Base-by-base conservation (phyloP, 371 early-diverging fungal species). In the Rhizopus arrhizus region DNA sequence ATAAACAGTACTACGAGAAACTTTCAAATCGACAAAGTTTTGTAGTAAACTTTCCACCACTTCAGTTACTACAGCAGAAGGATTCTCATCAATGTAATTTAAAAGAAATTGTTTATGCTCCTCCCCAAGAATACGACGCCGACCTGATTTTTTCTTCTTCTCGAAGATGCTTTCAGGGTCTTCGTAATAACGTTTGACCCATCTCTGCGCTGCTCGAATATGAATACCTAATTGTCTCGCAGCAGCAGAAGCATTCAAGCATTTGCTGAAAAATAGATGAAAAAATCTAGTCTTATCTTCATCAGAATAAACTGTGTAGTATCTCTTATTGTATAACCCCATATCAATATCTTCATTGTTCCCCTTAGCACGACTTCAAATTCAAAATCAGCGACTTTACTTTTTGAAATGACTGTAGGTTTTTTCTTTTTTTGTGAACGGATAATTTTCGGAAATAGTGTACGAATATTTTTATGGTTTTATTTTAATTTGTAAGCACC, bases 291-390 rank as follows among this genome's bases (percentile, higher is more conserved):
- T 57, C 42, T 58, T 61, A 15, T 61, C 59, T 28, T 66, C 42
- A 61, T 61, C 61, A 61, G 55, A 61, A 61, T 66, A 56, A 60
- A 60, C 2, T 51, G 56, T 65, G 51, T 65, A 59, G 33, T 59
- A 38, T 57, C 61, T 50, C 57, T 56, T 65, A 16, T 53, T 65
- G 53, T 48, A 65, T 50, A 55, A 35, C 42, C 57, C 50, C 49
- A 58, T 64, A 49, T 64, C 43, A 58, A 63, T 15, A 53, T 53
- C 54, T 33, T 64, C 22, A 55, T 33, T 61, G 34, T 22, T 58
- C 42, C 15, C 33, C 15, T 41, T 36, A 36, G n/a, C n/a, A n/a
- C n/a, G n/a, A n/a, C n/a, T n/a, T n/a, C n/a, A n/a, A n/a, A n/a
- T n/a, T n/a, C n/a, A n/a, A n/a, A n/a, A n/a, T n/a, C n/a, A n/a